phyloP scores from a whole-genome alignment of 495 filamentous ascomycete species.

The Jackrogersella multiformis region DNA sequence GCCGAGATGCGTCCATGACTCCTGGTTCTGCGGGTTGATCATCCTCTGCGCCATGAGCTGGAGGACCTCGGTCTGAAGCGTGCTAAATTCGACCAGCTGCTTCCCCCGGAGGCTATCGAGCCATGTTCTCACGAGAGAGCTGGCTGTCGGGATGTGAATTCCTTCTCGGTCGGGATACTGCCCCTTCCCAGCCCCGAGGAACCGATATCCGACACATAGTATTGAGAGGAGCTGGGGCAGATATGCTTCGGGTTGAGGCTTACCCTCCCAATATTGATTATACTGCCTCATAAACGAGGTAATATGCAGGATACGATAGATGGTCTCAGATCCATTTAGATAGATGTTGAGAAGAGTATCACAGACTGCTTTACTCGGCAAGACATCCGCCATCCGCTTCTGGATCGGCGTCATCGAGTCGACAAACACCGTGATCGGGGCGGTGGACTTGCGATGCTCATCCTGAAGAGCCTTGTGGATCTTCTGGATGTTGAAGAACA shows the following conservation, averaged over 20 bases:
- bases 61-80: conserved; percentile 50
- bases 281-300: conserved; percentile 59
- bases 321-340: conserved; percentile 54
- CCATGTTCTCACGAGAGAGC: conserved; percentile 51
- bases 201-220: conserved; percentile 48
- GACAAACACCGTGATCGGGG: conserved; percentile 51
- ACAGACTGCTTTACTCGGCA: conserved; percentile 48
- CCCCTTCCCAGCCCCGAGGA: conserved; percentile 43
- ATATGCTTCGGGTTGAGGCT: conserved; percentile 50
- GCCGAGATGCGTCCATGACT: conserved; percentile 52
- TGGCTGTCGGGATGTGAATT: conserved; percentile 52
- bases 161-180: conserved; percentile 45
- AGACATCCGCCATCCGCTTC: conserved; percentile 53
- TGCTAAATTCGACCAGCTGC: conserved; percentile 50
- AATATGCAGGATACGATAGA: conserved; percentile 61
- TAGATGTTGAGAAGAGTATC: conserved; percentile 54
- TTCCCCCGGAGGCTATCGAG: conserved; percentile 50
- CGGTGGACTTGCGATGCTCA: conserved; percentile 45
- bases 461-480: conserved; percentile 47
- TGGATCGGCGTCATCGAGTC: conserved; percentile 54
- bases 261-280: conserved; percentile 52
- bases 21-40: conserved; percentile 48
- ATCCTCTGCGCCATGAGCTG: conserved; percentile 49
- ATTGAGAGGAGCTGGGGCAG: conserved; percentile 53
- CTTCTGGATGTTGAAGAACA: conserved; percentile 45